phyloP scores from a whole-genome alignment of 495 filamentous ascomycete genomes.

The Eremomyces bilateralis region DNA sequence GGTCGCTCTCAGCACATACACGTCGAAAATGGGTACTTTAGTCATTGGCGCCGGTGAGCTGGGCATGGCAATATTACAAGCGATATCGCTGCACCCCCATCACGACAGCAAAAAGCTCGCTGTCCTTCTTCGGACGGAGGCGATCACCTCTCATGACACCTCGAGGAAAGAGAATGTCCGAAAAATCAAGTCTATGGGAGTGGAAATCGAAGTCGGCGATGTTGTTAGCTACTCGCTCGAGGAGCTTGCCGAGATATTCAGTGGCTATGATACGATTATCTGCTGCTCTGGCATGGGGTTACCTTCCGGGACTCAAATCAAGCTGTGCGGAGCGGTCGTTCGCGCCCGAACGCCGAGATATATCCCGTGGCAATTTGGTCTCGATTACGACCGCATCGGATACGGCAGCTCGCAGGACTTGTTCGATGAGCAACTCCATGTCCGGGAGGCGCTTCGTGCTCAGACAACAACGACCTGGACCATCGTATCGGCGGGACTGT shows the following conservation, averaged over 20 bases:
- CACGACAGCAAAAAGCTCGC: constrained; percentile 17
- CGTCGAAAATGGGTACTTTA: constrained; percentile 20
- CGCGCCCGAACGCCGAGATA: constrained; percentile 22
- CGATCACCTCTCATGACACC: constrained; percentile 15
- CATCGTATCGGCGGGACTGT: constrained; percentile 40
- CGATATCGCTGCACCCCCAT: constrained; percentile 17
- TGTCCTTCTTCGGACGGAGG: constrained; percentile 25
- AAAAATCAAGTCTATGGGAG: constrained; percentile 15
- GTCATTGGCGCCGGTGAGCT: constrained; percentile 41
- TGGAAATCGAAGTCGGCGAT: constrained; percentile 25
- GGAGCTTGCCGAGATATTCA: constrained; percentile 25
- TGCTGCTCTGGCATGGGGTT: constrained; percentile 29
- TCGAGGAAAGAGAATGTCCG: constrained; percentile 14
- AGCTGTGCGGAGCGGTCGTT: constrained; percentile 28
- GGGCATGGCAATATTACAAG: constrained; percentile 28
- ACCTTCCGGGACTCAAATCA: constrained; percentile 27
- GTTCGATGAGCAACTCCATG: constrained; percentile 39
- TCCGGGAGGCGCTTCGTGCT: constrained; percentile 27
- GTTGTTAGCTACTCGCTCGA: constrained; percentile 18
- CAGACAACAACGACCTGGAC: constrained; percentile 29
- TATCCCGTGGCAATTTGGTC: constrained; percentile 45
- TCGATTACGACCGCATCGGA: constrained; percentile 40
- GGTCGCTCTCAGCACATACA: too few relatives aligned
- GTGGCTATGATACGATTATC: constrained; percentile 28
- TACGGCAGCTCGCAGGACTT: constrained; percentile 29